These are phyloP conservation scores for Brassica cretica DNA, from an alignment of 345 rosid species.

Conservation along the genomic window DNA sequence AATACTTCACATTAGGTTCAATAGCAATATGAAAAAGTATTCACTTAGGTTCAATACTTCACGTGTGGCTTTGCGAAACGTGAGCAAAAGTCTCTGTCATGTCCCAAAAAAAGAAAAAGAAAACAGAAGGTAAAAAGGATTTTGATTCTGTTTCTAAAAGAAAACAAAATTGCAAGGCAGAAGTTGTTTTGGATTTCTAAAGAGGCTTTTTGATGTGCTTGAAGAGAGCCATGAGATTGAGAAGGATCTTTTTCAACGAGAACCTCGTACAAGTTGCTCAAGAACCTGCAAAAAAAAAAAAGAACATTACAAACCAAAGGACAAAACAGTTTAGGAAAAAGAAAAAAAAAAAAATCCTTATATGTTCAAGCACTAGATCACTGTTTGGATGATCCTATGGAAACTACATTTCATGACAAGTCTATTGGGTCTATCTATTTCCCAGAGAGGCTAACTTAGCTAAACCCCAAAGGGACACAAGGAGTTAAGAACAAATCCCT, in stretches of 20 bases:
- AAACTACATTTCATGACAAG: not conserved
- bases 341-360: not conserved
- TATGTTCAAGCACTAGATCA: not conserved
- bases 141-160: slow-evolving; percentile 21
- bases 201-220: not conserved
- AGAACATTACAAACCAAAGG: not conserved
- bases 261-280: slow-evolving; percentile 36
- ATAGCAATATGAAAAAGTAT: too few relatives aligned
- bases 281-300: slow-evolving; percentile 40
- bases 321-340: not conserved
- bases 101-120: not conserved
- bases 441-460: slow-evolving; percentile 10
- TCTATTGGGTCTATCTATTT: not conserved
- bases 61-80: too few relatives aligned
- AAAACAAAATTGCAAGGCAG: not conserved
- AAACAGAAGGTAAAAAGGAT: not conserved
- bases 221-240: not conserved
- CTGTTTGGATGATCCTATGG: not conserved
- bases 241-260: slow-evolving; percentile 33
- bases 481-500: not conserved
- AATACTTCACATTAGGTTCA: too few relatives aligned
- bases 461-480: not conserved
- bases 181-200: not conserved
- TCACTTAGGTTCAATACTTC: too few relatives aligned
- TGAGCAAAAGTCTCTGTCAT: slow-evolving; percentile 6